Percentiles rank a stretch among this genome's conserved stretches.
Conservation (phyloP, 2,329 filamentous ascomycete species). For the Colletotrichum sp. region DNA sequence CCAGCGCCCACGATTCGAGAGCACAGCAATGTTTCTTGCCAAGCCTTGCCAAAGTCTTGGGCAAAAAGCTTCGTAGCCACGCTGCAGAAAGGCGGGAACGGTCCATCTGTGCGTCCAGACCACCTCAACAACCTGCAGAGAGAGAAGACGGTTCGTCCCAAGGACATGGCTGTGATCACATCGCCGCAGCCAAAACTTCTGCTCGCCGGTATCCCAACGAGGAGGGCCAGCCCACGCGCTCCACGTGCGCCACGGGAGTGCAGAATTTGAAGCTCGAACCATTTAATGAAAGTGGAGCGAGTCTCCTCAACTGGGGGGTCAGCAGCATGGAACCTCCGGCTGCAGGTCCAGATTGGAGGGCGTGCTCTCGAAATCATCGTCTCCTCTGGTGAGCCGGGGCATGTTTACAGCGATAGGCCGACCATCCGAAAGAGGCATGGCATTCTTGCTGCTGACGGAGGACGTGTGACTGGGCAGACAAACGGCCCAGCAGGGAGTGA, state of each 20-base stretch:
- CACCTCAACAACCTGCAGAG: not conserved
- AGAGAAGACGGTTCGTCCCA: not conserved
- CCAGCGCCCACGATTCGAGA: not conserved
- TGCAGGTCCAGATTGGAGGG: not conserved
- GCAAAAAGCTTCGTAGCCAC: not conserved
- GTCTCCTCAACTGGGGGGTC: not conserved
- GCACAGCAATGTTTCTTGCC: not conserved
- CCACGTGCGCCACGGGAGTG: not conserved
- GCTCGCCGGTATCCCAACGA: not conserved
- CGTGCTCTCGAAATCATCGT: not conserved
- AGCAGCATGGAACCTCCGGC: not conserved
- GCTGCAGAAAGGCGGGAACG: not conserved
- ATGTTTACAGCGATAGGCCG: not conserved
- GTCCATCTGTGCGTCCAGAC: not conserved
- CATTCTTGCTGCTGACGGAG: not conserved
- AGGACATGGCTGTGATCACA: not conserved
- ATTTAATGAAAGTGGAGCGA: not conserved
- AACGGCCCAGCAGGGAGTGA: not conserved
- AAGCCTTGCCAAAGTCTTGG: not conserved
- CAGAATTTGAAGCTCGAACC: not conserved
- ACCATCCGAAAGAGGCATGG: not conserved
- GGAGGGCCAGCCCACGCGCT: not conserved
- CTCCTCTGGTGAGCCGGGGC: not conserved
- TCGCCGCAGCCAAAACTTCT: not conserved
- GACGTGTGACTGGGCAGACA: not conserved